A percentile compares a stretch with the other conserved stretches of the same genome.
Evolutionary conservation across 768 basidiomycete genomes (phyloP).

Genomic region (Postia placenta): DNA sequence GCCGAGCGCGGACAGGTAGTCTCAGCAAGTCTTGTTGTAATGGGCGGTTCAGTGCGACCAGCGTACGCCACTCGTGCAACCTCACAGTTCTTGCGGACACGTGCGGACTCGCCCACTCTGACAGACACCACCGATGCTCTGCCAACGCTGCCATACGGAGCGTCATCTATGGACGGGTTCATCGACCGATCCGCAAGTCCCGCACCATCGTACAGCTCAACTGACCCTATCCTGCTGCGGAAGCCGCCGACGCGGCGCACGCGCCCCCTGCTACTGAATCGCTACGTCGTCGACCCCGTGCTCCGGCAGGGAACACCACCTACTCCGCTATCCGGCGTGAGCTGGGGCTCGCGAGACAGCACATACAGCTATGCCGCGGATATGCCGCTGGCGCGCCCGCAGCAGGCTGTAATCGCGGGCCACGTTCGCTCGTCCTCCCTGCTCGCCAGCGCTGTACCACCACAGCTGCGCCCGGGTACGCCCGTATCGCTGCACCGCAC

Average conservation of each 20-base stretch:
- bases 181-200: neutral
- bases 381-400: neutral
- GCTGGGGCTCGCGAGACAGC: neutral
- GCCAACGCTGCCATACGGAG: slow-evolving; percentile 1
- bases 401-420: neutral
- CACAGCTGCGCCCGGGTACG: slow-evolving; percentile 8
- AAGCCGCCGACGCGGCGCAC: neutral
- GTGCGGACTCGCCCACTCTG: neutral
- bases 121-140: neutral
- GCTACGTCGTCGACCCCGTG: neutral
- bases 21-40: neutral
- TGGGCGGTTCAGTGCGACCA: neutral
- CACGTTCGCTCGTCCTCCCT: neutral
- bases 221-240: neutral
- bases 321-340: neutral
- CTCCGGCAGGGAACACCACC: neutral
- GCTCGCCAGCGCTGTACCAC: neutral
- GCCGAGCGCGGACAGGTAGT: neutral
- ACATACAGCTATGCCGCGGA: neutral
- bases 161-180: neutral
- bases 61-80: neutral
- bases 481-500: neutral
- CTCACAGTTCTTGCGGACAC: neutral
- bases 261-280: slow-evolving; percentile 2
- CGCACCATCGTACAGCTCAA: slow-evolving; percentile 1